Percentiles rank a stretch among this genome's conserved stretches.
These are phyloP conservation scores for Lachnellula occidentalis DNA, from an alignment of 2,329 filamentous ascomycete genomes.

Conservation along the genomic window DNA sequence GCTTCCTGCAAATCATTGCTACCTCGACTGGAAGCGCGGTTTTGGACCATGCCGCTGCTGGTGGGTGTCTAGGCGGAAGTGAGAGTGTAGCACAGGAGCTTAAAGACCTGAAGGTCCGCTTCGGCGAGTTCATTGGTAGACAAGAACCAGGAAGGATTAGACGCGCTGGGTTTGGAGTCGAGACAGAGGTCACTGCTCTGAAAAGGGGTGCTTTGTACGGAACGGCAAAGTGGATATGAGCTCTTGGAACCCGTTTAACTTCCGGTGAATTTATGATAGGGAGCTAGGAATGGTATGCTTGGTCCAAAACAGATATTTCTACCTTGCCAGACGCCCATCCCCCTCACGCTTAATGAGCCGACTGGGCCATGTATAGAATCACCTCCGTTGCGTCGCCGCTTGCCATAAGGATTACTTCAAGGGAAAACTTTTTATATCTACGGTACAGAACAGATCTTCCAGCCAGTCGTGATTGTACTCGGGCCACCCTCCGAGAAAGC, in stretches of 20 bases:
- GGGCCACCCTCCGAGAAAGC: no score
- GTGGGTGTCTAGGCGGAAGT: conserved; percentile 17
- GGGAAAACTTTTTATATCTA: no score
- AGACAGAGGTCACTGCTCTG: conserved; percentile 13
- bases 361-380: no score
- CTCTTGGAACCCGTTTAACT: not conserved
- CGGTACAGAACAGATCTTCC: no score
- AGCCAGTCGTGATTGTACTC: no score
- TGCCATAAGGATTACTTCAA: no score
- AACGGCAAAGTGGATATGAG: conserved; percentile 16
- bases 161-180: conserved; percentile 17
- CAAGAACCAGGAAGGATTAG: conserved; percentile 7
- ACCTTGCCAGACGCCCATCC: no score
- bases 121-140: conserved; percentile 16
- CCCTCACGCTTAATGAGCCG: no score
- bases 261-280: no score
- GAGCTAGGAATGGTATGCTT: no score
- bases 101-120: conserved; percentile 16
- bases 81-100: conserved; percentile 16
- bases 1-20: conserved; percentile 19
- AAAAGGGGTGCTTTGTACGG: conserved; percentile 16
- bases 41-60: conserved; percentile 16
- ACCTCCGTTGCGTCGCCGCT: no score
- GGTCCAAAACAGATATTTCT: no score
- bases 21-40: conserved; percentile 15